These are phyloP conservation scores for Fusarium abutilonis DNA, from an alignment of 2,329 filamentous ascomycete genomes.

Conservation along the genomic window DNA sequence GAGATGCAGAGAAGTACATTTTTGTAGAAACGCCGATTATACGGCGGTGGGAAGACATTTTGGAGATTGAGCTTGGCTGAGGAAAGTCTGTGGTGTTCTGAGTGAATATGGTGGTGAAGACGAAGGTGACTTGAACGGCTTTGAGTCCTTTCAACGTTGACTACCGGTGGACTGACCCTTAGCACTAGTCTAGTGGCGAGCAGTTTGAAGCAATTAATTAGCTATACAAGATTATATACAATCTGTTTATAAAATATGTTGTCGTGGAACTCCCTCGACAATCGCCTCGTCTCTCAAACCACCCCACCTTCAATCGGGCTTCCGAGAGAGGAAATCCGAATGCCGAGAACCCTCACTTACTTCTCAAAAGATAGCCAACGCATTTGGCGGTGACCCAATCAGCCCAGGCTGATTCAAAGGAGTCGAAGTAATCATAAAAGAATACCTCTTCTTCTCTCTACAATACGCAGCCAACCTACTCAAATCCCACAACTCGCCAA, in stretches of 20 bases:
- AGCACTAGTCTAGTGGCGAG: not conserved
- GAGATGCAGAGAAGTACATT: conserved; percentile 79
- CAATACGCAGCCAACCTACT: conserved; percentile 64
- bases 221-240: too few species aligned
- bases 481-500: conserved; percentile 67
- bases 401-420: conserved; percentile 56
- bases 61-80: not conserved
- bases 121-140: not conserved
- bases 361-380: conserved; percentile 39
- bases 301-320: conserved; percentile 10
- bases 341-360: conserved; percentile 3
- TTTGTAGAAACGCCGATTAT: conserved; percentile 80
- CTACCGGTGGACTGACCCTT: not conserved
- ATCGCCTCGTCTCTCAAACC: too few species aligned
- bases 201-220: not conserved
- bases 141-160: not conserved
- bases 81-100: not conserved
- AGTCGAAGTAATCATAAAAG: conserved; percentile 69
- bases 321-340: conserved; percentile 25
- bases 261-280: too few species aligned
- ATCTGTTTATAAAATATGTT: not conserved
- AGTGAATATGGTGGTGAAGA: not conserved
- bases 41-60: conserved; percentile 57
- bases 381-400: conserved; percentile 38
- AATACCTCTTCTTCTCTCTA: conserved; percentile 62